Base-by-base conservation (phyloP, 1,284 basidiomycete genomes). In the Ustilago sp. region DNA sequence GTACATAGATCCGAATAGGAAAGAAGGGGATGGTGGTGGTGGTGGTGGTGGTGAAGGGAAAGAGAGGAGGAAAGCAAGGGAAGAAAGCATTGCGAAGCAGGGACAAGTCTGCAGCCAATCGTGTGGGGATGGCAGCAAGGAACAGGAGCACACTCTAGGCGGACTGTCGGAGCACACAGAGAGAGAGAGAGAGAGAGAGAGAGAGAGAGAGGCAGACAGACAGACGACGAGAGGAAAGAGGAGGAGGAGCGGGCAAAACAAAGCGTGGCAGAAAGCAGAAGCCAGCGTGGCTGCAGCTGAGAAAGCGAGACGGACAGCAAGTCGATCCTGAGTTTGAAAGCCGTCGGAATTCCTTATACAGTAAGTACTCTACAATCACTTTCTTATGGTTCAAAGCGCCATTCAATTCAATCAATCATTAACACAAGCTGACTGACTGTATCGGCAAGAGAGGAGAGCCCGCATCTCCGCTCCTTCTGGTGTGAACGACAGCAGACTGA, bases 281-380 rank as follows among this genome's bases (percentile, higher is more conserved):
- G 12, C 54, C n/a, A 41, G 38, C 54, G 38, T 55, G 35, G 13
- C 54, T 53, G 51, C 51, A 38, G 28, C 28, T 12, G 41, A 41
- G 54, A 56, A 28, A 56, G 54, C 54, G 54, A 56, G 54, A 31
- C 11, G 36, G 54, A 56, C 54, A 56, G 54, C 54, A 56, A 38
- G 36, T n/a, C 52, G 34, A 54, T 35, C 52, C 39, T 56, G 54
- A 56, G 36, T 56, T 56, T 36, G 36, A 56, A 56, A 56, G 52
- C 15, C 23, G 52, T 34, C 19, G 7, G 41, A 45, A 19, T 38
- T 13, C 36, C 36, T 13, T 13, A 38, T 38, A 28, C 23, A 28
- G 23, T 28, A 28, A 28, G 23, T 28, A 28, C 23, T 28, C 23
- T 28, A 28, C 23, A 28, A 28, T 28, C 2, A 28, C 23, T 28